Conservation (phyloP, 768 basidiomycete genomes). For the Sarcodon sp. region DNA sequence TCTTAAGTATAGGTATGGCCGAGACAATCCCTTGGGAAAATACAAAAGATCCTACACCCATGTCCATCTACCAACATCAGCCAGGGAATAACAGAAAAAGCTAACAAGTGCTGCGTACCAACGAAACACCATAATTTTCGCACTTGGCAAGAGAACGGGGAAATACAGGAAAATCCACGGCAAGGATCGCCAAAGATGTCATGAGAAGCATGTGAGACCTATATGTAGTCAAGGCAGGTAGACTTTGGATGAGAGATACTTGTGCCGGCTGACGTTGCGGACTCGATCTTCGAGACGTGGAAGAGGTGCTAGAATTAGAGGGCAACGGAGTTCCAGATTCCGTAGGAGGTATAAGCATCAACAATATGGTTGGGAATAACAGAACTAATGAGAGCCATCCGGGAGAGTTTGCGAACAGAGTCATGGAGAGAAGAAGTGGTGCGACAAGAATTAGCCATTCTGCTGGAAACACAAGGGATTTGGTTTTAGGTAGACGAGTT, state of each 20-base stretch:
- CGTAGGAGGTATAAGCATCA: conserved; percentile 29
- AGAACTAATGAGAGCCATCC: conserved; percentile 35
- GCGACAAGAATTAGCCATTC: conserved; percentile 59
- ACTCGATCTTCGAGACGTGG: conserved; percentile 10
- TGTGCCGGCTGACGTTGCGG: conserved; percentile 1
- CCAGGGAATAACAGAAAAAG: not conserved
- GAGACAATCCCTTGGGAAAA: conserved; percentile 92
- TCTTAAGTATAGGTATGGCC: conserved; percentile 66
- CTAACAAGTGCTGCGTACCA: conserved; percentile 36
- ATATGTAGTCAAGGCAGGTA: conserved; percentile 78
- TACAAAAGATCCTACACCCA: conserved; percentile 95
- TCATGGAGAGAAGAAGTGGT: conserved; percentile 77
- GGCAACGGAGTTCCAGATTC: conserved; percentile 39
- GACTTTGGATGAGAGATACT: conserved; percentile 6
- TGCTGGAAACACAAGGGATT: conserved; percentile 24
- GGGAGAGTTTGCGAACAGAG: conserved; percentile 54
- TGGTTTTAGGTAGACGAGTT: conserved; percentile 30
- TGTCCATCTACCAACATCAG: conserved; percentile 66
- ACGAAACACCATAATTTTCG: conserved; percentile 88
- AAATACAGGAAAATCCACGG: conserved; percentile 92
- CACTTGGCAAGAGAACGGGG: conserved; percentile 84
- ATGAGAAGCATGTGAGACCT: conserved; percentile 93
- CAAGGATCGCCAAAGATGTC: conserved; percentile 83
- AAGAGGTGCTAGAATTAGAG: conserved; percentile 19
- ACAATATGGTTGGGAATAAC: conserved; percentile 27